Conservation (phyloP, 164 flowering plant genomes). For the Santalum album region DNA sequence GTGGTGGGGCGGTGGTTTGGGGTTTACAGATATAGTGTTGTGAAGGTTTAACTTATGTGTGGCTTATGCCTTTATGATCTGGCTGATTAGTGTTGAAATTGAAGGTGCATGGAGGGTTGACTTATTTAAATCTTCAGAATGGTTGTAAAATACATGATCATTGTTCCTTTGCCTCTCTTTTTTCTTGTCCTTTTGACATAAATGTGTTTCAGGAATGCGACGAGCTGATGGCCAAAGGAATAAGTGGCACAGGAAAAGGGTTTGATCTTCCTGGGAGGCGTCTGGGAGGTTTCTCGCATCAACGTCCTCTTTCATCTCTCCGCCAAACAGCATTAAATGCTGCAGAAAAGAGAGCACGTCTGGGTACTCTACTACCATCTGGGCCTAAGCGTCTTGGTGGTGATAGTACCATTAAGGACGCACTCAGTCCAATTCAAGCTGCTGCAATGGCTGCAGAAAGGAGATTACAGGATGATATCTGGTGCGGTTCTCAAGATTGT, state of each 20-base stretch:
- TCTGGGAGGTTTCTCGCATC: conserved; percentile 68
- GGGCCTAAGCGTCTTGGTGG: conserved; percentile 93
- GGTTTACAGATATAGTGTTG: too few species aligned
- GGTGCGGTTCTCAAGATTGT: conserved; percentile 72
- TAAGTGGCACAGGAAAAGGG: conserved; percentile 71
- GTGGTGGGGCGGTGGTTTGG: too few species aligned
- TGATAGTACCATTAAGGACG: conserved; percentile 60
- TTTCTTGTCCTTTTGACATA: conserved; percentile 3
- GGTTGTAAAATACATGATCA: too few species aligned
- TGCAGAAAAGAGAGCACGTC: conserved; percentile 65
- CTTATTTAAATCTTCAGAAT: too few species aligned
- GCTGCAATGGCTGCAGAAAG: conserved; percentile 99
- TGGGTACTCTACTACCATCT: conserved; percentile 60
- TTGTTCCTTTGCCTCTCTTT: too few species aligned
- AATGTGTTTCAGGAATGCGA: conserved; percentile 66
- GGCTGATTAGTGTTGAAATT: too few species aligned
- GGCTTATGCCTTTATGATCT: too few species aligned
- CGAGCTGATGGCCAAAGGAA: conserved; percentile 70
- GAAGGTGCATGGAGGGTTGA: too few species aligned
- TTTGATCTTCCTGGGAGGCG: conserved; percentile 88
- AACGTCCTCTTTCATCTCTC: conserved; percentile 68
- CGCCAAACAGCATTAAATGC: conserved; percentile 61
- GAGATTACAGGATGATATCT: conserved; percentile 78
- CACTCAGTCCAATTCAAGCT: conserved; percentile 94
- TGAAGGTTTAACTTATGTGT: too few species aligned